These are phyloP conservation scores for Trypanosoma vivax DNA, from an alignment of 208 protist genomes.

Conservation along the genomic window DNA sequence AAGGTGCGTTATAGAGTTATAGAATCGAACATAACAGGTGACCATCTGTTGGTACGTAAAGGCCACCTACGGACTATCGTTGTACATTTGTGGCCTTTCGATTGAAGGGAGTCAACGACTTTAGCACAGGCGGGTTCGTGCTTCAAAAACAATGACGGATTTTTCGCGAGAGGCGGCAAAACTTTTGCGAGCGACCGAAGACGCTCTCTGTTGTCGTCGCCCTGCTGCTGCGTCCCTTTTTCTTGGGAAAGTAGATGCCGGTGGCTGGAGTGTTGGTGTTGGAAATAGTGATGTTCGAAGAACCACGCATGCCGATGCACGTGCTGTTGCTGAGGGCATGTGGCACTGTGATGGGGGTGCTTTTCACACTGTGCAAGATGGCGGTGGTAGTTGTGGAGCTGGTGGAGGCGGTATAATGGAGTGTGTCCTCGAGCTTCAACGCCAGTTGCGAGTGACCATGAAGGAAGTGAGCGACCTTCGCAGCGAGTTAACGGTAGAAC, in stretches of 20 bases:
- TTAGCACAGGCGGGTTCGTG: background rate
- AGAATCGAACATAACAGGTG: too few relatives aligned
- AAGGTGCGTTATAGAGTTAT: too few relatives aligned
- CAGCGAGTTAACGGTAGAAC: constrained; percentile 49
- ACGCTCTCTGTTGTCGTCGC: constrained; percentile 33
- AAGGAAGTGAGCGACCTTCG: constrained; percentile 52
- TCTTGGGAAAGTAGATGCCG: background rate
- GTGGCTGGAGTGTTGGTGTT: background rate
- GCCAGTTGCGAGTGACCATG: constrained; percentile 56
- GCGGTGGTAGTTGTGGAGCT: background rate
- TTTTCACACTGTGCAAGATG: background rate
- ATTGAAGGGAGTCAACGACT: background rate
- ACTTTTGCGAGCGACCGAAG: constrained; percentile 57
- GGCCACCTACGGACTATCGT: too few relatives aligned
- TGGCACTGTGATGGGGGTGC: background rate
- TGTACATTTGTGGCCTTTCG: background rate
- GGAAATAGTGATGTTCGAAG: background rate
- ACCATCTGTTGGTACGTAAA: too few relatives aligned
- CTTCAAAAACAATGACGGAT: constrained; percentile 30
- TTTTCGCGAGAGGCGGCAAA: constrained; percentile 55
- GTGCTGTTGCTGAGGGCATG: background rate
- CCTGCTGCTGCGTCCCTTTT: background rate
- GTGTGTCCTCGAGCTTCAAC: constrained; percentile 32
- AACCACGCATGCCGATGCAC: background rate
- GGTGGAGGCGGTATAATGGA: background rate